Evolutionary conservation across 306 rosid genomes (phyloP), one percentile per base, ranked within the genome.

Genomic region (Lupinus albus): DNA sequence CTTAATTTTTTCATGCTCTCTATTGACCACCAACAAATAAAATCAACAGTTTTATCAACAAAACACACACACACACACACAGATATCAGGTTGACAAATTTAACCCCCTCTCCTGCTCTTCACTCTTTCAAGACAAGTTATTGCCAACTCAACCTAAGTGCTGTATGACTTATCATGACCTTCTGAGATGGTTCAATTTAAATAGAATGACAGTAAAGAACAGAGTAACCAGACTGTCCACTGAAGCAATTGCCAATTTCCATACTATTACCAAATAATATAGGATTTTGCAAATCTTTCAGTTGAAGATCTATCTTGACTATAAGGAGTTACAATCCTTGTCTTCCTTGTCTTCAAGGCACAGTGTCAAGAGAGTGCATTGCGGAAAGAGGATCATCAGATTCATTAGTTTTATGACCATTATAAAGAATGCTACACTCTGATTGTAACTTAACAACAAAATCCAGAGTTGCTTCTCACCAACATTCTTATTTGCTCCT

Each of bases 401-500:
- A 11, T 12, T 44, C 66, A 8, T 56, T 15, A 15, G 28, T 11
- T 30, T n/a, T 25, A 49, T n/a, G 18, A 44, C 46, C 13, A 28
- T 28, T 6, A 30, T 10, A 11, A 33, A 42, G 12, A 21, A 55
- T 25, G 42, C 6, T 39, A 25, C 56, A 56, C 42, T 16, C 53
- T 38, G 0, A 25, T 25, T 25, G 9, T 48, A 65, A 33, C 32
- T 6, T 0, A 11, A 42, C 13, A 70, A 8, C 49, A 67, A 8
- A 8, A 17, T 11, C n/a, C 38, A 11, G 53, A 20, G 63, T 30
- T 25, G 48, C 25, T 18, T 13, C 16, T 42, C 18, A 56, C 20
- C 56, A 57, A 32, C 66, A 70, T 57, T 32, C 48, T 30, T 32
- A 32, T 58, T 47, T 57, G 49, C 75, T 46, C 52, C 51, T 16